phyloP scores from a whole-genome alignment of 179 eudicot species.

The Heliamphora pulchella region DNA sequence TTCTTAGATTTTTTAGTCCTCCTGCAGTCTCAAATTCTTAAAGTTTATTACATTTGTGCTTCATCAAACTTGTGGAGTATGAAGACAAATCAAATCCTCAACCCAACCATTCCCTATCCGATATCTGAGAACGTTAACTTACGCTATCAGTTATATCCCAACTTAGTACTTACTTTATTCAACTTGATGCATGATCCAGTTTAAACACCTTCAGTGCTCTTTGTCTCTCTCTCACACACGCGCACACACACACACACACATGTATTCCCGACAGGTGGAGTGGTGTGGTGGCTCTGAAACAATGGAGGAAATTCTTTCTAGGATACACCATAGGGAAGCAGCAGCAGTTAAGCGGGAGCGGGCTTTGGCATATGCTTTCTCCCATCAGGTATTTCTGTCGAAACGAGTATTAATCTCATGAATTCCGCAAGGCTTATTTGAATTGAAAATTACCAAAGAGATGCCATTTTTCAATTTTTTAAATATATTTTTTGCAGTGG shows the following conservation, averaged over 20 bases:
- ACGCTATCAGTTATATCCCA: neutral
- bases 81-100: neutral
- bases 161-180: neutral
- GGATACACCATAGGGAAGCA: slow-evolving; percentile 84
- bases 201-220: neutral
- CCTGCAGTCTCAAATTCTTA: neutral
- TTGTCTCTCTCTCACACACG: neutral
- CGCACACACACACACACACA: neutral
- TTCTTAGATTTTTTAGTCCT: neutral
- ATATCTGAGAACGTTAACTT: neutral
- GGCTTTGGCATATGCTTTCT: slow-evolving; percentile 88
- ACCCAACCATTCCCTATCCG: neutral
- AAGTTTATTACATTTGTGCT: neutral
- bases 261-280: slow-evolving; percentile 55
- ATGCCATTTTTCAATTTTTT: too few species aligned
- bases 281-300: slow-evolving; percentile 81
- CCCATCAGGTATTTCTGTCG: slow-evolving; percentile 66
- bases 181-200: slow-evolving; percentile 4
- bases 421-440: neutral
- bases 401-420: neutral
- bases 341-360: slow-evolving; percentile 88
- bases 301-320: slow-evolving; percentile 65
- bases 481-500: slow-evolving; percentile 49
- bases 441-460: neutral
- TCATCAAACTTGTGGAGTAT: neutral